phyloP scores from a whole-genome alignment of 352 stramenopile species.

The Phytophthora capsici region DNA sequence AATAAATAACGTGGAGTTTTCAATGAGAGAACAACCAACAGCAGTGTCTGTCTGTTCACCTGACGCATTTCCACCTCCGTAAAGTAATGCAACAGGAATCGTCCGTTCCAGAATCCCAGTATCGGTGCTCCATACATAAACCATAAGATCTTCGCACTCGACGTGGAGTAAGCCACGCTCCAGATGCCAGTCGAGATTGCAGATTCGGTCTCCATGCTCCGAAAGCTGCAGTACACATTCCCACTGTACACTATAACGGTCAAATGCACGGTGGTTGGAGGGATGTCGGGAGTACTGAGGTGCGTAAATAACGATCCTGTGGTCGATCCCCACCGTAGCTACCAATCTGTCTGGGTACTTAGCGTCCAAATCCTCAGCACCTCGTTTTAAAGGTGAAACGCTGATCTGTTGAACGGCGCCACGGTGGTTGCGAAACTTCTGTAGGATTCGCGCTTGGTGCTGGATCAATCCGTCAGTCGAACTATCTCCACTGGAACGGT shows the following conservation, averaged over 20 bases:
- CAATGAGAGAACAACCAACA: slow-evolving; percentile 28
- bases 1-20: slow-evolving; percentile 61
- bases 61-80: slow-evolving; percentile 48
- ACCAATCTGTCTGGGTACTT: slow-evolving; percentile 63
- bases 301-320: slow-evolving; percentile 65
- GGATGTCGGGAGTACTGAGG: slow-evolving; percentile 61
- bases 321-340: slow-evolving; percentile 65
- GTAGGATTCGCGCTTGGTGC: slow-evolving; percentile 50
- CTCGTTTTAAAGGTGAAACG: slow-evolving; percentile 51
- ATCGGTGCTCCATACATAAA: slow-evolving; percentile 82
- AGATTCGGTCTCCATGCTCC: slow-evolving; percentile 66
- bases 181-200: slow-evolving; percentile 63
- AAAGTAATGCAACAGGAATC: slow-evolving; percentile 60
- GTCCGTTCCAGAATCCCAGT: slow-evolving; percentile 79
- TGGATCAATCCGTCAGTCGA: slow-evolving; percentile 23
- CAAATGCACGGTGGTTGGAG: slow-evolving; percentile 9
- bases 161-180: slow-evolving; percentile 65
- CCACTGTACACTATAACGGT: slow-evolving; percentile 47
- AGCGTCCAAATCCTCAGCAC: slow-evolving; percentile 16
- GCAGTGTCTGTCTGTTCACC: slow-evolving; percentile 12
- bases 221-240: slow-evolving; percentile 67
- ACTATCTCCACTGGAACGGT: slow-evolving; percentile 24
- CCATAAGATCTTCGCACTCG: slow-evolving; percentile 77
- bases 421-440: slow-evolving; percentile 67
- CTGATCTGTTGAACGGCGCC: slow-evolving; percentile 70